These are phyloP conservation scores for Penicillium argentinense DNA, from an alignment of 495 filamentous ascomycete genomes.

Conservation along the genomic window DNA sequence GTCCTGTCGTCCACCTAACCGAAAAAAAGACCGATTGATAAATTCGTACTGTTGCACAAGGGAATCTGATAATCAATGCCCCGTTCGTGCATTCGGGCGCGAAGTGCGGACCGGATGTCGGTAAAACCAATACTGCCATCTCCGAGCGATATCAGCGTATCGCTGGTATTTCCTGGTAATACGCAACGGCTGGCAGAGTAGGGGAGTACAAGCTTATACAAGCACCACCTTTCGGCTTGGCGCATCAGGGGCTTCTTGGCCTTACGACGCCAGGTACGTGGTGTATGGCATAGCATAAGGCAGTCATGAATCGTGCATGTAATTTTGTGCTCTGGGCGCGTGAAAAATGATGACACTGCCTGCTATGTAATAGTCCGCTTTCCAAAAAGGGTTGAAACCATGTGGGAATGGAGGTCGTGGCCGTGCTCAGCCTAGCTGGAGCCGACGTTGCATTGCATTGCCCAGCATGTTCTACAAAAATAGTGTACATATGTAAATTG, in stretches of 20 bases:
- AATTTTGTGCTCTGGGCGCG: too few relatives aligned
- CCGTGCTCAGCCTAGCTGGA: background rate
- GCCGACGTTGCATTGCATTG: background rate
- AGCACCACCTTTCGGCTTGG: background rate
- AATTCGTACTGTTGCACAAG: background rate
- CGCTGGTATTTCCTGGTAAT: background rate
- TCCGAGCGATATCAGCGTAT: too few relatives aligned
- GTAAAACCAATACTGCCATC: background rate
- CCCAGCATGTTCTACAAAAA: too few relatives aligned
- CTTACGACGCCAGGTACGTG: background rate
- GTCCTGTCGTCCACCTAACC: background rate
- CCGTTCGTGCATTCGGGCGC: background rate
- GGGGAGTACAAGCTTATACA: constrained; percentile 3
- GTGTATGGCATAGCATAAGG: too few relatives aligned
- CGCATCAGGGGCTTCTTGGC: background rate
- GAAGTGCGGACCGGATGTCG: background rate
- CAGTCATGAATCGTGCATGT: too few relatives aligned
- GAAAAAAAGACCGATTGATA: background rate
- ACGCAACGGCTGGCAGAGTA: background rate
- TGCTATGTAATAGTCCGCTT: too few relatives aligned
- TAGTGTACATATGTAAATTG: background rate
- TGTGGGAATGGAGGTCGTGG: background rate
- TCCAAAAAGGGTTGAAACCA: background rate
- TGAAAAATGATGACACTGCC: too few relatives aligned
- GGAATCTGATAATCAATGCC: constrained; percentile 2